Base-by-base conservation (phyloP, 257 asterid species). In the Solanum sitiens region DNA sequence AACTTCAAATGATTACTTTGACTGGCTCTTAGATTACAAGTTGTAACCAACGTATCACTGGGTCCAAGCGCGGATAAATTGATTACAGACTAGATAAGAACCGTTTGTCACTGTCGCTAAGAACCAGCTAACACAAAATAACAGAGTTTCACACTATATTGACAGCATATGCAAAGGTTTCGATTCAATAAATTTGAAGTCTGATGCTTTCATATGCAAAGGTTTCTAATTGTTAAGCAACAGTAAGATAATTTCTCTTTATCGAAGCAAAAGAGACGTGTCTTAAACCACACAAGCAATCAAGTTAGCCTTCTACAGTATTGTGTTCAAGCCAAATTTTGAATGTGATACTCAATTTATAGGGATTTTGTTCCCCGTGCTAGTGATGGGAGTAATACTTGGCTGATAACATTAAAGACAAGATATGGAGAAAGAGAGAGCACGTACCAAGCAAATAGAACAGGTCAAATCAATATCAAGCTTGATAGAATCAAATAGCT, bases 361-460 rank as follows among this genome's bases (percentile, higher is more conserved):
- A 80, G 20, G 30, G 85, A 10, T 8, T 25, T 45, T 25, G 8
- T 14, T 1, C 63, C 63, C 0, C 8, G 63, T 13, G 63, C 39
- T 6, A 63, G 63, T 70, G 61, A 42, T 20, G 82, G 53, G 83
- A 7, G 40, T 25, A 45, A 44, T 42, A 76, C 40, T 44, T 77
- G 63, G 70, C 27, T 47, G 70, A 47, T 30, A 47, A 80, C 70
- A 80, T 47, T 16, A 80, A 80, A 27, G 42, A 50, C 65, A 5
- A 47, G 68, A 10, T 30, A 47, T 47, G 68, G 44, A 47, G 44
- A 80, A 80, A 27, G 84, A 80, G 85, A 15, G 53, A 85, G 86
- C 87, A 91, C 98, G 91, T 86, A 96, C 99, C 97, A 97, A 91
- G 90, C 99, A 97, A 89, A 97, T 93, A 33, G 99, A 93, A 89